A percentile compares a stretch with the other conserved stretches of the same genome.
Conservation (phyloP, 2,329 filamentous ascomycete genomes). For the Proliferodiscus dingleyae region DNA sequence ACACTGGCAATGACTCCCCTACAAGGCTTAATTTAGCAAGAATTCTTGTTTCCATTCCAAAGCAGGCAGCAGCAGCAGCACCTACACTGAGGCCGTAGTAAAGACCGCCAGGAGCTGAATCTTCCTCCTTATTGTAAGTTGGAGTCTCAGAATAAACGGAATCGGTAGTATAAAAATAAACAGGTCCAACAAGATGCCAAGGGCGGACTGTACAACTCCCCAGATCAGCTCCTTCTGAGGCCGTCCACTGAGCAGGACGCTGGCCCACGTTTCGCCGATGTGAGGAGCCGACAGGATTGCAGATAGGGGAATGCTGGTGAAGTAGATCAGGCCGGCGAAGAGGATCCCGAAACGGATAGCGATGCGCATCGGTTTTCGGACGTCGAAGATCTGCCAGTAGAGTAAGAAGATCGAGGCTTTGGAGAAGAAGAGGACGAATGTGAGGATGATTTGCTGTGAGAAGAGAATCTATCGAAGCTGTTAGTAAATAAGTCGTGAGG, state of each 20-base stretch:
- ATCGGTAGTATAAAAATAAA: constrained; percentile 7
- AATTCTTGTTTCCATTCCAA: background rate
- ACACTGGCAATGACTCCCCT: background rate
- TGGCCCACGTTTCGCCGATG: constrained; percentile 1
- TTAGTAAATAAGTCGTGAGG: background rate
- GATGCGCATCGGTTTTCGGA: background rate
- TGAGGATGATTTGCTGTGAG: background rate
- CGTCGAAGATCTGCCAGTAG: constrained; percentile 6
- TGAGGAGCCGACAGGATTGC: constrained; percentile 6
- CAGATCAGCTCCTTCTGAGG: background rate
- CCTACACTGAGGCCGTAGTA: constrained; percentile 34
- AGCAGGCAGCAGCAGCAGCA: constrained; percentile 10
- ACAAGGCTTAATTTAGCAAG: background rate
- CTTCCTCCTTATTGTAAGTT: constrained; percentile 33
- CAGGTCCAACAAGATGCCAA: constrained; percentile 4
- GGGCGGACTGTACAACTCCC: background rate
- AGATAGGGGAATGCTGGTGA: background rate
- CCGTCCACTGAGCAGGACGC: background rate
- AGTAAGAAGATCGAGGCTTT: constrained; percentile 9
- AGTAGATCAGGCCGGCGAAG: constrained; percentile 1
- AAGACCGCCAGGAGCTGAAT: constrained; percentile 40
- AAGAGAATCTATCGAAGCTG: background rate
- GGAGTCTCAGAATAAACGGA: background rate
- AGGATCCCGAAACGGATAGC: constrained; percentile 2
- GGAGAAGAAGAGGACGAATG: constrained; percentile 1